Evolutionary conservation across 169 alveolate species (phyloP).

Genomic region (Blepharisma undulans): DNA sequence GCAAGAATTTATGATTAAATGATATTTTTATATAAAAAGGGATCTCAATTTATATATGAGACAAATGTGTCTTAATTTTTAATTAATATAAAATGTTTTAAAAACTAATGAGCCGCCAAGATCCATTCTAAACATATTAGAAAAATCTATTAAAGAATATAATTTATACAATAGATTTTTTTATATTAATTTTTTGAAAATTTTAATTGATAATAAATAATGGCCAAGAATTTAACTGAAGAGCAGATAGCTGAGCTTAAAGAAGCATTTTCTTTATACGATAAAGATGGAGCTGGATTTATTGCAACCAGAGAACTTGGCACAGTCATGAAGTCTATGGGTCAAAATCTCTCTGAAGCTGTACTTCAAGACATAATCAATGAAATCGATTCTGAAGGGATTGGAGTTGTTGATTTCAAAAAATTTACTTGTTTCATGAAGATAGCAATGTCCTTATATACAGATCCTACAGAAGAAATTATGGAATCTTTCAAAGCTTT

Average conservation of each 20-base stretch:
- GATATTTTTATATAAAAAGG: too few relatives aligned
- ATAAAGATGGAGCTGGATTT: conserved; percentile 87
- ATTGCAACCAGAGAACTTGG: conserved; percentile 85
- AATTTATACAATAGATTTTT: too few relatives aligned
- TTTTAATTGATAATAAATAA: background rate
- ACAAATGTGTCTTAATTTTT: too few relatives aligned
- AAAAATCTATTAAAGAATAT: too few relatives aligned
- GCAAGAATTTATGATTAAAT: too few relatives aligned
- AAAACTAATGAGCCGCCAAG: too few relatives aligned
- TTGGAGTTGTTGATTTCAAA: conserved; percentile 97
- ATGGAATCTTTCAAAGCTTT: conserved; percentile 98
- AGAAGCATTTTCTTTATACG: conserved; percentile 86
- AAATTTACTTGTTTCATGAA: conserved; percentile 99
- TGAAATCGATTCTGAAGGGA: conserved; percentile 85
- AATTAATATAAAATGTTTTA: too few relatives aligned
- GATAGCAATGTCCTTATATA: conserved; percentile 98
- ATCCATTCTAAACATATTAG: too few relatives aligned
- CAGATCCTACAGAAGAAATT: conserved; percentile 99
- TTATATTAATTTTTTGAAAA: too few relatives aligned
- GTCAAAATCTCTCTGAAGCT: conserved; percentile 85
- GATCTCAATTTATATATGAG: too few relatives aligned
- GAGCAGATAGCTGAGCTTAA: conserved; percentile 32
- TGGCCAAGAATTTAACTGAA: conserved; percentile 39
- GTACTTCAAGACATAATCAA: conserved; percentile 86
- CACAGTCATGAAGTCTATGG: conserved; percentile 86